Base-by-base conservation (phyloP, 1,284 basidiomycete genomes). In the Rhizoctonia solani region DNA sequence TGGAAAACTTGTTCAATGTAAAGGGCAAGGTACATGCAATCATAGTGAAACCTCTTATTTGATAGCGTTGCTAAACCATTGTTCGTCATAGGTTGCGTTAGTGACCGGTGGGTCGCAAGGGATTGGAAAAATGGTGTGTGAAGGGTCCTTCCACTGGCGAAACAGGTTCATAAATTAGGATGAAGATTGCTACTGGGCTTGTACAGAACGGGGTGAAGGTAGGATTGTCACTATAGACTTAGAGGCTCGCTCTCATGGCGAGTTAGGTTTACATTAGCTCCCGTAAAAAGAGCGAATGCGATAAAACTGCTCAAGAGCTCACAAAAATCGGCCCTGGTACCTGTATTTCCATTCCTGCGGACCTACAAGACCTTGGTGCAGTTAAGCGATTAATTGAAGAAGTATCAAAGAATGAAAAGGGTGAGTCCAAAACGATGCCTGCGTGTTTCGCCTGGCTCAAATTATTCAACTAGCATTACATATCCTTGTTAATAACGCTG, bases 51-150 rank as follows among this genome's bases (percentile, higher is more conserved):
- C 32, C 11, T 11, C 11, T 11, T 34, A 34, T 34, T 34, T 11
- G 71, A 19, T 25, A 30, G 27, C 25, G 9, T 46, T 44, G 19
- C 34, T 25, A 9, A 6, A 5, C 13, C 25, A 44, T 44, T 16
- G 19, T 29, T 23, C 14, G 14, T 67, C 25, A 53, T 70, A 77
- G 75, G 82, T 87, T 3, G 84, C 85, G 1, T 78, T 89, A 37
- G 80, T 88, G 39, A 89, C 87, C 0, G 88, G 88, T n/a, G 88
- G 87, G n/a, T 87, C 84, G 46, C 78, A 85, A 66, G 87, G 87
- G 27, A 83, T 88, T 50, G 86, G 87, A 27, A 87, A 86, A 78
- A 87, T 87, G 86, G 86, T 85, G 59, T 69, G 82, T 76, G 23
- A 23, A 3, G 0, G n/a, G 14, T 14, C n/a, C 1, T 30, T n/a